Conservation (phyloP, 2,329 filamentous ascomycete species). For the Biscogniauxia mediterranea region DNA sequence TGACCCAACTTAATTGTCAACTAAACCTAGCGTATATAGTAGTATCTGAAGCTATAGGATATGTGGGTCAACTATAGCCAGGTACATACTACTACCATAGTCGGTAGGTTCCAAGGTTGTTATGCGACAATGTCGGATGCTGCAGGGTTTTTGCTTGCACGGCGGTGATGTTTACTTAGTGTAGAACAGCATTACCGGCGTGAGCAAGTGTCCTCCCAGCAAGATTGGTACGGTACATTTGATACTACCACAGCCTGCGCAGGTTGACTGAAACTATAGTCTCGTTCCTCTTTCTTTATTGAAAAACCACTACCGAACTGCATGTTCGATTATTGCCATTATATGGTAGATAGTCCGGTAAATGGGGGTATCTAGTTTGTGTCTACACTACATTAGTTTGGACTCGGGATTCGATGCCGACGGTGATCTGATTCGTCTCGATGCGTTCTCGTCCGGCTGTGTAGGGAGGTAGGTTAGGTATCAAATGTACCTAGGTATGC, state of each 20-base stretch:
- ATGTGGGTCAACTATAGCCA: background rate
- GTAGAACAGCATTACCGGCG: background rate
- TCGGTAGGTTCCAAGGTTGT: background rate
- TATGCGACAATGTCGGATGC: background rate
- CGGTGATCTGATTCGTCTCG: background rate
- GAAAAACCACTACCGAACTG: background rate
- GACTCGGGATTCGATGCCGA: background rate
- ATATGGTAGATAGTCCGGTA: background rate
- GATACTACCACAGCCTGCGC: background rate
- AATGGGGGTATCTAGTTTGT: too few species aligned
- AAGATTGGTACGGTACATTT: background rate
- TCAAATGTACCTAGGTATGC: too few species aligned
- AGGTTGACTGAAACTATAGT: background rate
- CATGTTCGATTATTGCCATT: background rate
- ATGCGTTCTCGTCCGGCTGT: background rate
- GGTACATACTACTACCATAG: too few species aligned
- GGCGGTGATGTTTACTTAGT: background rate
- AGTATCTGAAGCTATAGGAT: background rate
- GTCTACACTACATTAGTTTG: too few species aligned
- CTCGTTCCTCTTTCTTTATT: background rate
- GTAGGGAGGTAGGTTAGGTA: background rate
- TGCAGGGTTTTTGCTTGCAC: background rate
- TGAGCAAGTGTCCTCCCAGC: background rate
- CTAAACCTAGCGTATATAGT: background rate
- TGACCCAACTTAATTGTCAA: background rate